Base-by-base conservation (phyloP, 257 asterid species). In the Przewalskia tangutica region DNA sequence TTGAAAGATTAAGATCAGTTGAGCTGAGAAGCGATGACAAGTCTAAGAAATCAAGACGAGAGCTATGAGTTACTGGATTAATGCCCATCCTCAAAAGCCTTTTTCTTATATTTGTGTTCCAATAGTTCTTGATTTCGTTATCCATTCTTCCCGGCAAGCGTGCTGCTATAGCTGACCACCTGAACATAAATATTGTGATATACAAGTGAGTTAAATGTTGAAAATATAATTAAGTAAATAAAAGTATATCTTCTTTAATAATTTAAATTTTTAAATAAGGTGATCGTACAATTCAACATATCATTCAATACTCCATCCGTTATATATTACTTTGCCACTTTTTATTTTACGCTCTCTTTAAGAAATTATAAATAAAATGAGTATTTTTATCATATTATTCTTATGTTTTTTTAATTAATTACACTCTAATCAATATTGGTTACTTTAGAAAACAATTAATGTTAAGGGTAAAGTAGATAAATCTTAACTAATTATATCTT, bases 151-250 rank as follows among this genome's bases (percentile, higher is more conserved):
- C 98, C 0, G 98, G 97, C 62, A 94, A 82, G 11, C 96, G 87
- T 6, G 93, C 94, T 2, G 98, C 98, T 27, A 94, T 94, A 0
- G 97, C 94, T 0, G 98, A 94, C 98, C 98, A 94, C 87, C 98
- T 71, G 38, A 12, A 0, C 54, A 44, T 6, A 71, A 10, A 70
- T 1, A 64, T 13, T 14, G 7, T 4, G 14, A 17, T 0, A 70
- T 7, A 16, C 10, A 68, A 8, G 4, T 68, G 32, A 68, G 77
- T 3, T 68, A 8, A 40, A 40, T 91, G 16, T 40, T 67, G 8
- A 67, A 2, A 70, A 18, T 11, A 70, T 44, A 70, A 6, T 44
- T 18, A 44, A 17, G 34, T 40, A 16, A 42, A 17, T 8, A n/a
- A 8, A 10, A 8, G 5, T 68, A 40, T 8, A 18, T 2, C 7